A percentile compares a stretch with the other conserved stretches of the same genome.
These are phyloP conservation scores for Sporisorium iseilematis-ciliati DNA, from an alignment of 1,284 basidiomycete genomes.

Conservation along the genomic window DNA sequence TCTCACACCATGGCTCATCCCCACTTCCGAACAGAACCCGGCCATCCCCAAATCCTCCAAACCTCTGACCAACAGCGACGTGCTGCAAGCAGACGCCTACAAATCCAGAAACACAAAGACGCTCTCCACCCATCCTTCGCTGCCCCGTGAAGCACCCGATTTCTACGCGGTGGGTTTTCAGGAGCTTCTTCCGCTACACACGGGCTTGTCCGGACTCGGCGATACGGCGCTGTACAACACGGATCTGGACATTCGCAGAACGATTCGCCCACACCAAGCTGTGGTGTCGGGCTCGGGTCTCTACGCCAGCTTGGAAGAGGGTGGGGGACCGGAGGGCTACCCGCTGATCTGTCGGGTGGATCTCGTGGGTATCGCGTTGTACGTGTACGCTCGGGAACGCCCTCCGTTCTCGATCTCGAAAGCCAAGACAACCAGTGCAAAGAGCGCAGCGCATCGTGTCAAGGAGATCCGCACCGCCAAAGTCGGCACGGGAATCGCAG, in stretches of 20 bases:
- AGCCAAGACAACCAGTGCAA: conserved; percentile 79
- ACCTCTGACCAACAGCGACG: conserved; percentile 38
- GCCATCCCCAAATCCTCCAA: conserved; percentile 69
- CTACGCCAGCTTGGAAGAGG: conserved; percentile 62
- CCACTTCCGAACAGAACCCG: conserved; percentile 59
- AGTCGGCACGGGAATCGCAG: conserved; percentile 67
- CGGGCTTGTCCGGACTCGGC: conserved; percentile 69
- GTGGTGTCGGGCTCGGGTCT: conserved; percentile 58
- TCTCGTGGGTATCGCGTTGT: conserved; percentile 65
- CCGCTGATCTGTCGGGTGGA: conserved; percentile 56
- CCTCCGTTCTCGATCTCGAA: conserved; percentile 71
- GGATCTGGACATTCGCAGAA: conserved; percentile 73
- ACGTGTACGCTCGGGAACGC: conserved; percentile 83
- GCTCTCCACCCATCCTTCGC: conserved; percentile 37
- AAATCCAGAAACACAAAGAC: conserved; percentile 43
- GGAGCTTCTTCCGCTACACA: conserved; percentile 81
- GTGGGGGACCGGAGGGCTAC: conserved; percentile 67
- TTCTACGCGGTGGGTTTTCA: conserved; percentile 90
- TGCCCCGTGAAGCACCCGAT: conserved; percentile 72
- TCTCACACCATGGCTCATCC: conserved; percentile 67
- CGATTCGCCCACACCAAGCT: conserved; percentile 67
- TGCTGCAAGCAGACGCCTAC: conserved; percentile 31
- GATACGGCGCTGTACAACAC: conserved; percentile 76
- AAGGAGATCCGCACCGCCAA: conserved; percentile 64
- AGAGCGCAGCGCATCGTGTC: conserved; percentile 72